Evolutionary conservation across 2,329 filamentous ascomycete genomes (phyloP).

Genomic region (Paecilomyces dactylethromorphus): DNA sequence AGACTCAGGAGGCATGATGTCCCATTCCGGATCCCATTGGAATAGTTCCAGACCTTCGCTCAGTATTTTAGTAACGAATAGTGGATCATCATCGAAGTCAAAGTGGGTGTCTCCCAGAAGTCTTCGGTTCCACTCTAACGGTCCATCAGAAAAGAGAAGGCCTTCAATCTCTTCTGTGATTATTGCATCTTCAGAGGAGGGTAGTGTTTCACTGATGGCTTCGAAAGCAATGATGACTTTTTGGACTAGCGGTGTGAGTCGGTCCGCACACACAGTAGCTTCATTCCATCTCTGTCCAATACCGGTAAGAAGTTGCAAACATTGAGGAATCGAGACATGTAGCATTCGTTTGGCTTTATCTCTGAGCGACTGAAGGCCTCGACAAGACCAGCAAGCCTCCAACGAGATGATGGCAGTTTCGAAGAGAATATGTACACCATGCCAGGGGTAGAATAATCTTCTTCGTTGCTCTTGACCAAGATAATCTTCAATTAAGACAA

Average conservation of each 20-base stretch:
- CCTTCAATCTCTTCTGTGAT: background rate
- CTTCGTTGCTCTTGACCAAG: background rate
- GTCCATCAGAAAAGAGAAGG: background rate
- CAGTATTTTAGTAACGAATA: background rate
- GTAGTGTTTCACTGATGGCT: background rate
- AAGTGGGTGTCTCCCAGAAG: background rate
- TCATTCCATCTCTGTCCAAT: background rate
- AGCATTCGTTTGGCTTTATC: background rate
- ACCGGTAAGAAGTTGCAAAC: background rate
- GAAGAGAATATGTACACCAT: slow-evolving; percentile 5
- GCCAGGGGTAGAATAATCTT: slow-evolving; percentile 5
- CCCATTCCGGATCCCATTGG: background rate
- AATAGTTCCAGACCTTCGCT: background rate
- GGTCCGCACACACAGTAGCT: background rate
- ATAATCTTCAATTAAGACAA: slow-evolving; percentile 3
- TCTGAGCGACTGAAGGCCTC: background rate
- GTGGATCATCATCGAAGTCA: background rate
- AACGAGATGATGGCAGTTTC: slow-evolving; percentile 4
- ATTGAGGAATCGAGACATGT: background rate
- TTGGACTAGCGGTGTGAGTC: background rate
- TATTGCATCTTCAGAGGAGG: background rate
- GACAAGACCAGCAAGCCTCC: slow-evolving; percentile 1
- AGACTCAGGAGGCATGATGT: background rate
- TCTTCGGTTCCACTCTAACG: background rate
- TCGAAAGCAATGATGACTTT: background rate